Conservation (phyloP, 192 early-diverging fungal genomes). For the Geranomyces variabilis region DNA sequence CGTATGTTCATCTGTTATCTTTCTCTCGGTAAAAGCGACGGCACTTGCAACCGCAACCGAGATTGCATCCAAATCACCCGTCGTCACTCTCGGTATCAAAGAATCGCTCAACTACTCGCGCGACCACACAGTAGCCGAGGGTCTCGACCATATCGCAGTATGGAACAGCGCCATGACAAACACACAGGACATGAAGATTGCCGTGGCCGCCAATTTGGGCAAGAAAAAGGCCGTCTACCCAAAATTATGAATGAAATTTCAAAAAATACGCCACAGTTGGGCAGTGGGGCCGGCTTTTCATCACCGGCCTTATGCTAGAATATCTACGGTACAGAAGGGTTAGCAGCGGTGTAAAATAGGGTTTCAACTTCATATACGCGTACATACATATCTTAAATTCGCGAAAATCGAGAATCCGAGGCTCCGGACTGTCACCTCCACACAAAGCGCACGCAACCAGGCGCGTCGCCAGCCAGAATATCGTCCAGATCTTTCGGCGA, state of each 20-base stretch:
- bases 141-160: slow-evolving; percentile 80
- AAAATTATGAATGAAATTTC: slow-evolving; percentile 44
- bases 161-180: slow-evolving; percentile 90
- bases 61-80: slow-evolving; percentile 89
- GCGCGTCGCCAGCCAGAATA: slow-evolving; percentile 42
- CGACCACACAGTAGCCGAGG: slow-evolving; percentile 89
- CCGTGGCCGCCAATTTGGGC: slow-evolving; percentile 47
- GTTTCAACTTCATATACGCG: no score
- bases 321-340: no score
- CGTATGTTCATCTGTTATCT: neutral
- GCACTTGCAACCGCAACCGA: slow-evolving; percentile 70
- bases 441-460: slow-evolving; percentile 51
- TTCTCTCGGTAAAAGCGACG: slow-evolving; percentile 37
- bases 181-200: slow-evolving; percentile 59
- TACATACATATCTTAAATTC: no score
- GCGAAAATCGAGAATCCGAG: no score
- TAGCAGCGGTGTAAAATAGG: no score
- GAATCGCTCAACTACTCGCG: slow-evolving; percentile 87
- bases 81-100: slow-evolving; percentile 86
- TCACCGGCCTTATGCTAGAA: no score
- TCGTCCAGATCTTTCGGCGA: slow-evolving; percentile 64
- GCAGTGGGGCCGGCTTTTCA: no score
- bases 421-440: slow-evolving; percentile 54
- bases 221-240: slow-evolving; percentile 54
- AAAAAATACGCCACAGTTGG: neutral